Base-by-base conservation (phyloP, 2,329 filamentous ascomycete genomes). In the Penicillium sp. region DNA sequence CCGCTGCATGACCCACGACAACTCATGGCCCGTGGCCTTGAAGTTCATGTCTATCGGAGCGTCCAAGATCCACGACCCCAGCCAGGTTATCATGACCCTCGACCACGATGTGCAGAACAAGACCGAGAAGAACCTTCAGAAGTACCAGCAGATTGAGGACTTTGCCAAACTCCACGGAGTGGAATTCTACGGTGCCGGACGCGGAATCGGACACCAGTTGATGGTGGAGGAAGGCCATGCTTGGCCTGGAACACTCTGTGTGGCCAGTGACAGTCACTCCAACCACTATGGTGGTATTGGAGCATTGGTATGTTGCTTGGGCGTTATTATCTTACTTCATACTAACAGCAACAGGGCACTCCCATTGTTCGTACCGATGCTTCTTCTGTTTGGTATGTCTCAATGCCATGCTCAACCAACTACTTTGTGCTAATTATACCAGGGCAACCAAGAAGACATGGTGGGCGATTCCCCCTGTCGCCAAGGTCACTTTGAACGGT, bases 31-130 rank as follows among this genome's bases (percentile, higher is more conserved):
- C 0, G 84, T 94, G 0, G 85, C 86, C 0, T 75, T 82, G 56
- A 94, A 93, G 74, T 93, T 92, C 76, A 89, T 90, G 85, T 86
- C 85, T 10, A 92, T 92, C 59, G 90, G 90, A 14, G 90, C 90
- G 1, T 83, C 87, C 44, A 84, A 86, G 68, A 81, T 96, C 66
- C 81, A 90, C 62, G 77, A 92, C 69, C 81, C 81, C 2, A 75
- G 79, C 18, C 92, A 96, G 75, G 78, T 94, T 27, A 89, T 96
- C 18, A 87, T 94, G 79, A 88, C 90, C 0, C 75, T 96, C 2
- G 92, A 96, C 66, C 92, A 96, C 68, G 90, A 96, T 64, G 89
- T 96, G 0, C 90, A 95, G 69, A 94, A 95, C 72, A 89, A 87
- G 73, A 84, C 78, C 52, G 86, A 89, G 57, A 77, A 83, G 59